These are phyloP conservation scores for Clarireedia homoeocarpa DNA, from an alignment of 2,329 filamentous ascomycete genomes.

Conservation along the genomic window DNA sequence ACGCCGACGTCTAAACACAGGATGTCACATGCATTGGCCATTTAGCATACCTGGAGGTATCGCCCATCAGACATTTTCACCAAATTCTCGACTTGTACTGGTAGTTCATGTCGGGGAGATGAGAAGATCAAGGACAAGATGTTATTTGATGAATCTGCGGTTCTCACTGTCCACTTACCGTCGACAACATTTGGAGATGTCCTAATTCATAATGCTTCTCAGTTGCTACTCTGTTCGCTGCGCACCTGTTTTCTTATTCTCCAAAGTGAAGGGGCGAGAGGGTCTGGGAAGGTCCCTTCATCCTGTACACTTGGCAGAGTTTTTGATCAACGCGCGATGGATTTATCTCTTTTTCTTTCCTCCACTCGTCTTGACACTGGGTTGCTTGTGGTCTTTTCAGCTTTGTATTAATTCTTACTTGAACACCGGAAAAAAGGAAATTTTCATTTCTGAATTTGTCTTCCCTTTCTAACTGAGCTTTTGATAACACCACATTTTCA, in stretches of 20 bases:
- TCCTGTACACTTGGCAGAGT: background rate
- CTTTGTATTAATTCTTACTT: background rate
- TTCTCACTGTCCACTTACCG: background rate
- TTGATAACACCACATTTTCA: no score
- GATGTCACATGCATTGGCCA: background rate
- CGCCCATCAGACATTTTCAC: background rate
- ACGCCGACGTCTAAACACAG: conserved; percentile 16
- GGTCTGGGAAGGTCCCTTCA: background rate
- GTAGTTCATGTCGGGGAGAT: conserved; percentile 2
- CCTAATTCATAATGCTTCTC: background rate
- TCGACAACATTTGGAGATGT: background rate
- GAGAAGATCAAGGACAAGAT: conserved; percentile 9
- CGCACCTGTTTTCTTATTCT: background rate
- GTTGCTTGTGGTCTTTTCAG: background rate
- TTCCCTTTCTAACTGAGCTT: background rate
- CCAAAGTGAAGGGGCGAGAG: no score
- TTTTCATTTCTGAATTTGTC: background rate
- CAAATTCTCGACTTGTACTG: conserved; percentile 4
- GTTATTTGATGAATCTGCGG: conserved; percentile 12
- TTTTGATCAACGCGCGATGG: background rate
- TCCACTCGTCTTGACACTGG: background rate
- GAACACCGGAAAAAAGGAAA: background rate
- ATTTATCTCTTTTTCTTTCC: no score
- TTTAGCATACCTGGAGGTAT: background rate
- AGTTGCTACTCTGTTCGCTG: background rate